Conservation (phyloP, 495 filamentous ascomycete genomes). For the Xylaria palmicola region DNA sequence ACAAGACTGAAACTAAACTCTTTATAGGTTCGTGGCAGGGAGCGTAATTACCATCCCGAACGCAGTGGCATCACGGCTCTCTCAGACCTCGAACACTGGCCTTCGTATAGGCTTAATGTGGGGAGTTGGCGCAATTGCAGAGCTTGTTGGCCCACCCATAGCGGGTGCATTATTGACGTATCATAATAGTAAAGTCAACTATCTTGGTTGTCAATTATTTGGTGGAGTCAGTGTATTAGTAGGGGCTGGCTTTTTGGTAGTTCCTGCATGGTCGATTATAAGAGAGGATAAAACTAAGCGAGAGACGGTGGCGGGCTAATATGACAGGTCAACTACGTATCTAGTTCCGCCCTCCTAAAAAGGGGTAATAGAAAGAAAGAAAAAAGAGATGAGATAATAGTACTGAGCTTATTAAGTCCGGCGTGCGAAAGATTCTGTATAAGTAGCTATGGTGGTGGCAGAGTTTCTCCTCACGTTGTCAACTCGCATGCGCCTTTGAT, state of each 20-base stretch:
- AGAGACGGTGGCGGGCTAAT: no score
- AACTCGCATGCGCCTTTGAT: no score
- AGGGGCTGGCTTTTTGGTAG: neutral
- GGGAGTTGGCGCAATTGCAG: neutral
- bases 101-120: slow-evolving; percentile 1
- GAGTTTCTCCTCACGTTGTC: no score
- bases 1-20: neutral
- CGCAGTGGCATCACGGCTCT: neutral
- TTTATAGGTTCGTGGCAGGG: neutral
- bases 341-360: no score
- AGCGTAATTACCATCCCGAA: slow-evolving; percentile 7
- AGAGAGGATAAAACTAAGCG: neutral
- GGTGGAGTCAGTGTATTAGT: neutral
- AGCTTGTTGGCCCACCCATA: slow-evolving; percentile 1
- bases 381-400: no score
- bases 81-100: neutral
- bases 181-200: neutral
- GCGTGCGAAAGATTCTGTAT: no score
- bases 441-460: no score
- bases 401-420: no score
- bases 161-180: neutral
- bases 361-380: no score
- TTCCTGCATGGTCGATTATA: slow-evolving; percentile 2
- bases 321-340: no score
- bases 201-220: slow-evolving; percentile 5